These are phyloP conservation scores for Bacidia rubella DNA, from an alignment of 495 filamentous ascomycete species.

Conservation along the genomic window DNA sequence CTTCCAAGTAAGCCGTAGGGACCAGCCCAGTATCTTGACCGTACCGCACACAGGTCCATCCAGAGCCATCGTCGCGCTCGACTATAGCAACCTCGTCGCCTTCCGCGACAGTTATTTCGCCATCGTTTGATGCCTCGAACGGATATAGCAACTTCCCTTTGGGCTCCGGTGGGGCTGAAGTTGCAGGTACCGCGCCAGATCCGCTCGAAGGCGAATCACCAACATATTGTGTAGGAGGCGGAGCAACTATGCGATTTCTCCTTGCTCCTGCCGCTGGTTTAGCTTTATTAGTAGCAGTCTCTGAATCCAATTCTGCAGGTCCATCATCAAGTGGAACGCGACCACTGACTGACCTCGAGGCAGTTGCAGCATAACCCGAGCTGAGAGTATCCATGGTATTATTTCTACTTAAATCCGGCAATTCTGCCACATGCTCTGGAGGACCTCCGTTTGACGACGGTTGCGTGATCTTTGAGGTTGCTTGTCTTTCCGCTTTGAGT, in stretches of 20 bases:
- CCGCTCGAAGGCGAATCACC: slow-evolving; percentile 41
- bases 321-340: slow-evolving; percentile 26
- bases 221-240: slow-evolving; percentile 70
- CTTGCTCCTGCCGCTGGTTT: slow-evolving; percentile 30
- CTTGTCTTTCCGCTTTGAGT: slow-evolving; percentile 69
- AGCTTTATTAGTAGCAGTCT: slow-evolving; percentile 22
- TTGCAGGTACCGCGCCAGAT: slow-evolving; percentile 20
- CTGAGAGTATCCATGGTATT: slow-evolving; percentile 90
- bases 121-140: slow-evolving; percentile 65
- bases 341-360: slow-evolving; percentile 57
- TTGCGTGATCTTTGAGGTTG: slow-evolving; percentile 50
- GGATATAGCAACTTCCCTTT: slow-evolving; percentile 80
- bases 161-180: slow-evolving; percentile 35
- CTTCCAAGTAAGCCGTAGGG: slow-evolving; percentile 67
- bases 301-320: slow-evolving; percentile 10
- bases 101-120: slow-evolving; percentile 68
- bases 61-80: slow-evolving; percentile 86
- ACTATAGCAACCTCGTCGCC: slow-evolving; percentile 61
- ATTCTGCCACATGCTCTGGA: slow-evolving; percentile 24
- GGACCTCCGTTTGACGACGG: slow-evolving; percentile 27
- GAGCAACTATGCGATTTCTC: slow-evolving; percentile 66
- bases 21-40: slow-evolving; percentile 62
- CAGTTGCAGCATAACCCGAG: slow-evolving; percentile 75
- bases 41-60: slow-evolving; percentile 75
- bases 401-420: slow-evolving; percentile 52